These are phyloP conservation scores for Ophiostoma piceae DNA, from an alignment of 2,329 filamentous ascomycete genomes.

Conservation along the genomic window DNA sequence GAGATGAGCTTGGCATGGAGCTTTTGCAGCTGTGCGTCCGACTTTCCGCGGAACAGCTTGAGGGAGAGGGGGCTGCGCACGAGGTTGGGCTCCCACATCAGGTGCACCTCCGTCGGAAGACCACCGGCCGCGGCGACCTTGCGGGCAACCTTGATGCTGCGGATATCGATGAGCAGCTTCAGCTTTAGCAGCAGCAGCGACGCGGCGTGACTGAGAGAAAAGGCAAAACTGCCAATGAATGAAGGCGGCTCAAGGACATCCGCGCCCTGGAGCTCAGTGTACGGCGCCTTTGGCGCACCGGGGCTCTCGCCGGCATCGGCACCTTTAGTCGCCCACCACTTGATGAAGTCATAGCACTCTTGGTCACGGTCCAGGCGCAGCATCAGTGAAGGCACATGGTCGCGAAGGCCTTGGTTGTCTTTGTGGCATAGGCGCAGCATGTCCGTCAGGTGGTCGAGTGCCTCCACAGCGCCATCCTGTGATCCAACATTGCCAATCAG, in stretches of 20 bases:
- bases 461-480: neutral
- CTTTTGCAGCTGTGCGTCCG: neutral
- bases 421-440: conserved; percentile 8
- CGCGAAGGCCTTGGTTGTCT: conserved; percentile 25
- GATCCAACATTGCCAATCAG: conserved; percentile 27
- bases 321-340: conserved; percentile 39
- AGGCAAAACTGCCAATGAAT: neutral
- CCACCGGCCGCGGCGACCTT: neutral
- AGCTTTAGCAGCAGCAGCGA: conserved; percentile 30
- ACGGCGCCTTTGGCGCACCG: neutral
- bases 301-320: conserved; percentile 12
- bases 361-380: conserved; percentile 35
- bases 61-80: neutral
- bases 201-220: conserved; percentile 18
- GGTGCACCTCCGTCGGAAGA: neutral
- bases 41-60: neutral
- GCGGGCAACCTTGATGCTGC: conserved; percentile 22
- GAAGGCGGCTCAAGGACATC: neutral
- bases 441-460: neutral
- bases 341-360: conserved; percentile 44
- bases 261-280: neutral
- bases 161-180: conserved; percentile 32
- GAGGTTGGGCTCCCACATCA: neutral
- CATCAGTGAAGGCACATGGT: conserved; percentile 27
- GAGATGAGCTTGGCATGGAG: neutral